Evolutionary conservation across 2,329 filamentous ascomycete genomes (phyloP).

Genomic region (Alternaria burnsii): DNA sequence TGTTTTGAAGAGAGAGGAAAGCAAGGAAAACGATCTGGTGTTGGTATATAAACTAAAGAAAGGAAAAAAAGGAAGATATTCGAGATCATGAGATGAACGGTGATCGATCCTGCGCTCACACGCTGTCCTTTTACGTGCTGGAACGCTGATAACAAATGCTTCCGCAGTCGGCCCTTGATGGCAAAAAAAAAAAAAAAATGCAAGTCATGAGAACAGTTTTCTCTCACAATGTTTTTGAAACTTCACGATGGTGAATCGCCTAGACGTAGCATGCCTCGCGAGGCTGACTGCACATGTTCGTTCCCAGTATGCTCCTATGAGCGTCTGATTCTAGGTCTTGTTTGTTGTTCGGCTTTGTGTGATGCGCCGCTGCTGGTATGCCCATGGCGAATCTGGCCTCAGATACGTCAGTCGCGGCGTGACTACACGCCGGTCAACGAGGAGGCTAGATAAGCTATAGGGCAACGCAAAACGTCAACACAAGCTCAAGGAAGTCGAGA

Average conservation of each 20-base stretch:
- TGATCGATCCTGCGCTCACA: slow-evolving; percentile 7
- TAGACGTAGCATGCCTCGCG: slow-evolving; percentile 1
- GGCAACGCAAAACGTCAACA: slow-evolving; percentile 41
- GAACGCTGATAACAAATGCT: slow-evolving; percentile 4
- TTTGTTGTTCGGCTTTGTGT: not conserved
- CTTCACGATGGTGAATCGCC: not conserved
- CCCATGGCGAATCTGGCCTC: not conserved
- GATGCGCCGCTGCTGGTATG: not conserved
- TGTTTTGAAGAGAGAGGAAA: not conserved
- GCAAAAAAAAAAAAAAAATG: slow-evolving; percentile 2
- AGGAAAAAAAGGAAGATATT: not conserved
- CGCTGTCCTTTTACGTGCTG: not conserved
- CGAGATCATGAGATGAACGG: slow-evolving; percentile 1
- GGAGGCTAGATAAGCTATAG: slow-evolving; percentile 32
- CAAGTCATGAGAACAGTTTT: slow-evolving; percentile 2
- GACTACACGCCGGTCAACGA: slow-evolving; percentile 22
- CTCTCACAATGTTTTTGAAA: slow-evolving; percentile 4
- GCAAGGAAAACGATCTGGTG: slow-evolving; percentile 5
- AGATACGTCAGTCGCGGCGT: slow-evolving; percentile 6
- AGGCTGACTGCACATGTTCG: not conserved
- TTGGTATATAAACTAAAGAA: slow-evolving; percentile 4
- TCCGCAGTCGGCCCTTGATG: slow-evolving; percentile 1
- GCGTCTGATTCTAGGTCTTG: not conserved
- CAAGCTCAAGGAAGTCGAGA: slow-evolving; percentile 7
- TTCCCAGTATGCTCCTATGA: not conserved